Evolutionary conservation across 2,329 filamentous ascomycete species (phyloP).

Genomic region (Aspergillus sp.): DNA sequence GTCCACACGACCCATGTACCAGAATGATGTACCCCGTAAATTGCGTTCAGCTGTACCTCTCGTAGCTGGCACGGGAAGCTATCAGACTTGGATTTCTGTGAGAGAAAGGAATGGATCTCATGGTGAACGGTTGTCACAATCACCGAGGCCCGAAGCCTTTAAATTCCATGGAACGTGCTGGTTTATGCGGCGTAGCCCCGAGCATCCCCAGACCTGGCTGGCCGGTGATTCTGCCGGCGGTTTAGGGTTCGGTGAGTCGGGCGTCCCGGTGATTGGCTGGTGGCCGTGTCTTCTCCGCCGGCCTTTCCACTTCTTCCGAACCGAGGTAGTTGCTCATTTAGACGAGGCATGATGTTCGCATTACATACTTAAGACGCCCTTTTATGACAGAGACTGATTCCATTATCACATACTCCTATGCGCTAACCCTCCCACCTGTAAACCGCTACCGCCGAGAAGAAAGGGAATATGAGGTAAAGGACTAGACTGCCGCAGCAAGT

Average conservation of each 20-base stretch:
- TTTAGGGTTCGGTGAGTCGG: constrained; percentile 4
- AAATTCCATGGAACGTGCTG: constrained; percentile 32
- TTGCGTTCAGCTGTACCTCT: no score
- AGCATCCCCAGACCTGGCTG: constrained; percentile 30
- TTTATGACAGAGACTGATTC: no score
- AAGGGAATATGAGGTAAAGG: background rate
- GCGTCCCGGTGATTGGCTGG: background rate
- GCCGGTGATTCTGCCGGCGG: constrained; percentile 17
- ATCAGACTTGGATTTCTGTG: background rate
- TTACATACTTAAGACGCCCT: no score
- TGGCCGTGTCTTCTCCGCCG: constrained; percentile 1
- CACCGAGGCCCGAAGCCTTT: constrained; percentile 1
- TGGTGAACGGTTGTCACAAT: background rate
- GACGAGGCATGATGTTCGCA: no score
- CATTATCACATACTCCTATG: no score
- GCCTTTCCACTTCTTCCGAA: background rate
- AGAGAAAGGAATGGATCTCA: background rate
- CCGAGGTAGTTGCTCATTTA: background rate
- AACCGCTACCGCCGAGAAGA: background rate
- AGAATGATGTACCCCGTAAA: background rate
- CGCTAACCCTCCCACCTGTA: no score
- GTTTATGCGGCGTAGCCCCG: constrained; percentile 45
- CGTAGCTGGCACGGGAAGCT: no score
- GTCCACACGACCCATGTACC: background rate
- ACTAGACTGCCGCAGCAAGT: constrained; percentile 4